phyloP scores from a whole-genome alignment of 2,329 filamentous ascomycete genomes.

The Ophiostoma montium region DNA sequence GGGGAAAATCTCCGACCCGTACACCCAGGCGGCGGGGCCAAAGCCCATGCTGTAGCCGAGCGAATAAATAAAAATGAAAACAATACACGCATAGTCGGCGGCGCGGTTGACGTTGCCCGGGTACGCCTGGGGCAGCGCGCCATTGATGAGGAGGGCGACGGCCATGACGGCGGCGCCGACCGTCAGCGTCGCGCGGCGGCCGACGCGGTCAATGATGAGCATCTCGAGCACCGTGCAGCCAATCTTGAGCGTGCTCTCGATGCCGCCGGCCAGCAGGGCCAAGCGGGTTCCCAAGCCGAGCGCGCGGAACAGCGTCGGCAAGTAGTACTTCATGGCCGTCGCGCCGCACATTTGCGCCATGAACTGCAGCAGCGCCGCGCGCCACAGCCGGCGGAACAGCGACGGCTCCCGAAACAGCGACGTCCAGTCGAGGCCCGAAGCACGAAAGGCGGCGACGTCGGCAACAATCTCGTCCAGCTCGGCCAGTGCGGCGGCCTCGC shows the following conservation, averaged over 20 bases:
- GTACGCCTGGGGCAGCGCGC: constrained; percentile 34
- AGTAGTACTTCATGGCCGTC: constrained; percentile 46
- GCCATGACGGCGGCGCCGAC: constrained; percentile 38
- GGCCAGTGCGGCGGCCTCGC: constrained; percentile 22
- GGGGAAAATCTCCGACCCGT: constrained; percentile 47
- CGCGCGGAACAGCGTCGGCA: constrained; percentile 36
- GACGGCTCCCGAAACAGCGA: constrained; percentile 33
- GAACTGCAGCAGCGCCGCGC: constrained; percentile 41
- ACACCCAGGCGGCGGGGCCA: constrained; percentile 43
- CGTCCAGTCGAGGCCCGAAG: constrained; percentile 25
- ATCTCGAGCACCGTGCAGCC: constrained; percentile 41
- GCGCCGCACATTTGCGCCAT: constrained; percentile 47
- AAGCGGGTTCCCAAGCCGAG: constrained; percentile 34
- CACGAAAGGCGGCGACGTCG: constrained; percentile 26
- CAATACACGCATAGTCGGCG: constrained; percentile 36
- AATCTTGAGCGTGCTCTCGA: constrained; percentile 44
- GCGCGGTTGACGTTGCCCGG: constrained; percentile 32
- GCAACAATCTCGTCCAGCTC: constrained; percentile 33
- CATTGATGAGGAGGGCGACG: constrained; percentile 39
- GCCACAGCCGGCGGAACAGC: constrained; percentile 40
- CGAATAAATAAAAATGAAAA: constrained; percentile 44
- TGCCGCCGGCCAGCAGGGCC: constrained; percentile 37
- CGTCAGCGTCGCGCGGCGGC: constrained; percentile 33
- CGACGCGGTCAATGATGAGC: constrained; percentile 38
- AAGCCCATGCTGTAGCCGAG: constrained; percentile 44